Conservation (phyloP, 1,284 basidiomycete species). For the Rhodofomes roseus region DNA sequence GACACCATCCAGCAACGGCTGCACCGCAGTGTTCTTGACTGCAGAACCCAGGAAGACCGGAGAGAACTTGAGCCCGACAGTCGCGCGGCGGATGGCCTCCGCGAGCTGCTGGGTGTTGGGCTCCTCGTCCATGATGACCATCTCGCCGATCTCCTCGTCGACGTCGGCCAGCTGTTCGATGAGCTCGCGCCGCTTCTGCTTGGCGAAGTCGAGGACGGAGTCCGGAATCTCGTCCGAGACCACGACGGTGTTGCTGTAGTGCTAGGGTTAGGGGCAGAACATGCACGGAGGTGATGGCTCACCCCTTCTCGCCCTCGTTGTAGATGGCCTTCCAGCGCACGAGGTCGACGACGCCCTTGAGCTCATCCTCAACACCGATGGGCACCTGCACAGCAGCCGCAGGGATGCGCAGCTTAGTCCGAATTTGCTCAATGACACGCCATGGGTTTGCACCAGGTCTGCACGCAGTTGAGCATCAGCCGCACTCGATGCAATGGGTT, state of each 20-base stretch:
- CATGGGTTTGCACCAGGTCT: slow-evolving; percentile 97
- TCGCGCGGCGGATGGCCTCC: slow-evolving; percentile 86
- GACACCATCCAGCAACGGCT: slow-evolving; percentile 92
- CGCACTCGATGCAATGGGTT: not conserved
- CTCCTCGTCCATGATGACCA: slow-evolving; percentile 83
- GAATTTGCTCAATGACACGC: slow-evolving; percentile 91
- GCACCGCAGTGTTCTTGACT: slow-evolving; percentile 97
- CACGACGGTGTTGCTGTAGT: slow-evolving; percentile 69
- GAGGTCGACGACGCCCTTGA: slow-evolving; percentile 90
- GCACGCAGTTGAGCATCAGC: not conserved
- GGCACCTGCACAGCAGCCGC: slow-evolving; percentile 97
- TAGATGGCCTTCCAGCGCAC: slow-evolving; percentile 95
- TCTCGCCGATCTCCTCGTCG: slow-evolving; percentile 91
- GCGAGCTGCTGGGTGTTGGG: slow-evolving; percentile 77
- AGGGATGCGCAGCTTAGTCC: slow-evolving; percentile 87
- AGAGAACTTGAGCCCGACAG: slow-evolving; percentile 86
- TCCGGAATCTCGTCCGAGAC: slow-evolving; percentile 89
- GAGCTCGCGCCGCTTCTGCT: slow-evolving; percentile 85
- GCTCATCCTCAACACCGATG: slow-evolving; percentile 88
- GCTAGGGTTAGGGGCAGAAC: slow-evolving; percentile 2
- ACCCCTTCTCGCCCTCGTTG: slow-evolving; percentile 96
- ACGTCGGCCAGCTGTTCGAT: slow-evolving; percentile 96
- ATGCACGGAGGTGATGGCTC: slow-evolving; percentile 19
- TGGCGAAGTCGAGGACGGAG: slow-evolving; percentile 67
- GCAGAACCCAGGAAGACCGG: slow-evolving; percentile 98